Base-by-base conservation (phyloP, 768 basidiomycete genomes). In the Neoboletus subvelutipes region DNA sequence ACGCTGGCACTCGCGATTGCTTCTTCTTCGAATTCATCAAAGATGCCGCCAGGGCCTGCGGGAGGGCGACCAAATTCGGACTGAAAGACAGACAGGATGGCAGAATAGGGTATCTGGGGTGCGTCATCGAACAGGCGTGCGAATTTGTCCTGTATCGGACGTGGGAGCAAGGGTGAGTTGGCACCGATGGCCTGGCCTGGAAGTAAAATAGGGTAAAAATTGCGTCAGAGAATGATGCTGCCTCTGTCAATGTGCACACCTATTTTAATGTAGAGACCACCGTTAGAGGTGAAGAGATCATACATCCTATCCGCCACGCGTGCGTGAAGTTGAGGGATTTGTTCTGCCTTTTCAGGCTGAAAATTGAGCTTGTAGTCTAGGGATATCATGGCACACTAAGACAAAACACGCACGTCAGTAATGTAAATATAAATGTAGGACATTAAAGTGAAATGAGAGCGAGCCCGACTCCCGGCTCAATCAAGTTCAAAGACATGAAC, bases 361-460 rank as follows among this genome's bases (percentile, higher is more conserved):
- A 96, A 97, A 73, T 95, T 94, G 50, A 88, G 70, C 67, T 98
- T 97, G 76, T 94, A 96, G 76, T 92, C 88, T 55, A 84, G 59
- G 7, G 88, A 87, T 46, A 92, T 87, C 57, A 84, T 67, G 12
- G 82, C 77, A 60, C 88, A 90, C 87, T 89, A 47, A 1, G 20
- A 20, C 15, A 17, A 55, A 48, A n/a, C 3, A 39, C 20, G 17
- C 22, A 12, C 33, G 56, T 49, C 29, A 39, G 62, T 59, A 59
- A 37, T 13, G 22, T 17, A 24, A 28, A 41, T 22, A n/a, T 45
- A 26, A 24, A 34, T 8, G 29, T 40, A 31, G 31, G 24, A 48
- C 34, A 20, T 17, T 13, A 22, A 13, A 10, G 13, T 54, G 33
- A 50, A 28, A 57, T 29, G 45, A 20, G 55, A 28, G 20, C 18